These are phyloP conservation scores for Colletotrichum chrysophilum DNA, from an alignment of 2,329 filamentous ascomycete genomes.

Conservation along the genomic window DNA sequence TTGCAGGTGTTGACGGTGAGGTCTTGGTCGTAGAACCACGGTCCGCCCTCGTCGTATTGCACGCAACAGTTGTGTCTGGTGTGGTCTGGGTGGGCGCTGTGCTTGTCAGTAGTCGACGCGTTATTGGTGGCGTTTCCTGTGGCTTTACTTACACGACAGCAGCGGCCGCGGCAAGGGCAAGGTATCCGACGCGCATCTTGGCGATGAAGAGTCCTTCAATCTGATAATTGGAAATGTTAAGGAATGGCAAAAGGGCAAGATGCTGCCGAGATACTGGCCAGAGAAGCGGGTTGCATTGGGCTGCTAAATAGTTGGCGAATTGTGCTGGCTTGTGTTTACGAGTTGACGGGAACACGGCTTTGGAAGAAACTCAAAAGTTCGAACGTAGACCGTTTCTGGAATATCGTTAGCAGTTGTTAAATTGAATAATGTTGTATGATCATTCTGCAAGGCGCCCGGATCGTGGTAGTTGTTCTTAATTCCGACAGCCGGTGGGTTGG, in stretches of 20 bases:
- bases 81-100: background rate
- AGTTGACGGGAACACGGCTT: background rate
- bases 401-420: background rate
- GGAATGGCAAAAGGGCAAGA: background rate
- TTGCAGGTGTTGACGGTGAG: background rate
- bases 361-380: background rate
- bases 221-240: background rate
- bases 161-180: background rate
- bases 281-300: background rate
- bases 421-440: background rate
- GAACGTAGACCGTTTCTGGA: background rate
- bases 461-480: background rate
- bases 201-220: background rate
- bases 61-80: background rate
- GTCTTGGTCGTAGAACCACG: background rate
- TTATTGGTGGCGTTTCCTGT: too few relatives aligned
- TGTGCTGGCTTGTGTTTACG: rapidly evolving
- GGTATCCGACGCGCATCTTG: background rate
- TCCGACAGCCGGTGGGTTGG: background rate
- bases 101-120: too few relatives aligned
- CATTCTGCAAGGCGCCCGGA: background rate
- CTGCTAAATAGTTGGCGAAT: background rate
- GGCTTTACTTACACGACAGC: background rate
- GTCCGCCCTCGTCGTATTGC: background rate
- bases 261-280: rapidly evolving